Conservation (phyloP, 1,139 yeast genomes). For the Kurtzmaniella quercitrusa region DNA sequence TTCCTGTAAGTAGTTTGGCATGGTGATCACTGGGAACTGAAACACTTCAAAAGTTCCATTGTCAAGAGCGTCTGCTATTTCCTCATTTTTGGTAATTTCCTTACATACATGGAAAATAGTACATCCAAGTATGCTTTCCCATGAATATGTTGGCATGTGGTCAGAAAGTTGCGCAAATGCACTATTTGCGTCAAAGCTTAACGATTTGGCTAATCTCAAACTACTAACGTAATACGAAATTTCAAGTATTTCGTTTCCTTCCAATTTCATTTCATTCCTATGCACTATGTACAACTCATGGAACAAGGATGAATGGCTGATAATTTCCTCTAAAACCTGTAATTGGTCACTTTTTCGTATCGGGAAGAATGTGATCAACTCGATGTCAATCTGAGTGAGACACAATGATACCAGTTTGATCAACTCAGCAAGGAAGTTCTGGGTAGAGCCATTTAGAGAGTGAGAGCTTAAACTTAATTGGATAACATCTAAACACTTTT, state of each 20-base stretch:
- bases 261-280: neutral
- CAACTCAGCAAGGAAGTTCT: constrained; percentile 5
- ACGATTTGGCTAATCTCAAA: neutral
- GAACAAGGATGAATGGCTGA: neutral
- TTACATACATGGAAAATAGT: neutral
- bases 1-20: constrained; percentile 15
- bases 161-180: neutral
- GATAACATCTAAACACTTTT: neutral
- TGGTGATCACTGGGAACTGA: constrained; percentile 28
- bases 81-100: neutral
- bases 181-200: neutral
- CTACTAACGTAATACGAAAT: neutral
- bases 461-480: neutral
- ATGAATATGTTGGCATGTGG: neutral
- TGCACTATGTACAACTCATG: neutral
- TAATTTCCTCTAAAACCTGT: neutral
- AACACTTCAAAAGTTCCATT: constrained; percentile 7
- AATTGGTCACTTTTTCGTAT: constrained; percentile 9
- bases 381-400: constrained; percentile 28
- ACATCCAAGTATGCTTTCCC: neutral
- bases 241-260: neutral
- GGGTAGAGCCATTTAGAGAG: constrained; percentile 1
- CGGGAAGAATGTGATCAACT: constrained; percentile 10
- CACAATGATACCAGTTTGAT: neutral
- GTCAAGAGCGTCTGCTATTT: neutral